Conservation (phyloP, 257 asterid species). For the Primulina huaijiensis region DNA sequence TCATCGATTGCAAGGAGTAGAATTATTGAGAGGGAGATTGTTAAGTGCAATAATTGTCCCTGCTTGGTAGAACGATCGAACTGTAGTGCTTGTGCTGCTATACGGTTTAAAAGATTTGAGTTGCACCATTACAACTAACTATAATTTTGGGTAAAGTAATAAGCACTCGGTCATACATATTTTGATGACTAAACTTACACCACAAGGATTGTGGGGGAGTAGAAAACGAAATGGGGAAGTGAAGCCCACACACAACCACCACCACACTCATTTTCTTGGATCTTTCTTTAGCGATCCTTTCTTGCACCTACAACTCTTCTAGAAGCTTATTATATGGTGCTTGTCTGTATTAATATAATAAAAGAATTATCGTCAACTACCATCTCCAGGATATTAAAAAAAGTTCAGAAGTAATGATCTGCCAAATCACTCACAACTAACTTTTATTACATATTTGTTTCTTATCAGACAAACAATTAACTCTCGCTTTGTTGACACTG, state of each 20-base stretch:
- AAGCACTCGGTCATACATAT: too few species aligned
- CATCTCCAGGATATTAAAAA: neutral
- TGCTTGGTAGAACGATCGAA: too few species aligned
- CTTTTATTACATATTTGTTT: neutral
- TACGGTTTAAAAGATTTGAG: too few species aligned
- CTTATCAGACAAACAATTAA: neutral
- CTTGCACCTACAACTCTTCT: slow-evolving; percentile 58
- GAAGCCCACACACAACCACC: slow-evolving; percentile 52
- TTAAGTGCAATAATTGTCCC: too few species aligned
- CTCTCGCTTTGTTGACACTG: neutral
- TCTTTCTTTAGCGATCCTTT: slow-evolving; percentile 1
- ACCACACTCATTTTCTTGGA: slow-evolving; percentile 48
- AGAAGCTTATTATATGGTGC: slow-evolving; percentile 40
- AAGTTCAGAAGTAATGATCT: neutral
- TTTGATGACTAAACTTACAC: slow-evolving; percentile 39
- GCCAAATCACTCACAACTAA: neutral
- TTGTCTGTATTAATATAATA: neutral
- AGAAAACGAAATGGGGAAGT: slow-evolving; percentile 35
- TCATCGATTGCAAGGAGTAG: too few species aligned
- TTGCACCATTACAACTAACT: too few species aligned
- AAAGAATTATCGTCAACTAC: neutral
- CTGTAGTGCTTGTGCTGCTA: too few species aligned
- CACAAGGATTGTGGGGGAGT: slow-evolving; percentile 33
- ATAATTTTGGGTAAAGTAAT: too few species aligned
- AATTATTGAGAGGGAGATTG: too few species aligned